Base-by-base conservation (phyloP, 2,329 filamentous ascomycete genomes). In the Cercospora sp. region DNA sequence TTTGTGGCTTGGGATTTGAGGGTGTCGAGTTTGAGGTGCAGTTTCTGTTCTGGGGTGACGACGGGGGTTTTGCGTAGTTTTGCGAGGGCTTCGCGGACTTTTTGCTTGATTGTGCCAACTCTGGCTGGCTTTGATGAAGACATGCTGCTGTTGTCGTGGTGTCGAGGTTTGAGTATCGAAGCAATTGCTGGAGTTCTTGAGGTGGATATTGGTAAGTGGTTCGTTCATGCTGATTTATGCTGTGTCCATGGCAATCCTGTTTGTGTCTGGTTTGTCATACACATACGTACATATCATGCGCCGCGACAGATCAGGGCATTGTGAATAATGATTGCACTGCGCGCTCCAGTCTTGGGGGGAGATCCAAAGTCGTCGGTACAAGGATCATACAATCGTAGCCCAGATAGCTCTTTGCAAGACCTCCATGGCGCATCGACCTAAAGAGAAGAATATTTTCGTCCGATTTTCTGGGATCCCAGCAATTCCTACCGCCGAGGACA, bases 1-100 rank as follows among this genome's bases (percentile, higher is more conserved):
- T 33, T 53, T 23, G 57, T 57, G 10, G 68, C 68, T 40, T 68
- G 36, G 13, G 62, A 60, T 26, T 68, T 65, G 28, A 70, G 51
- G 9, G 28, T 66, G 36, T 63, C 60, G 59, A 70, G 53, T 9
- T 65, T 61, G 48, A 63, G 31, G 42, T 65, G 63, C 1, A 68
- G 58, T 9, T 65, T 65, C 18, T 68, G 66, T 20, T 68, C 62
- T 1, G 57, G 55, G 5, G 66, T 68, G 6, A 68, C 63, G 28
- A 57, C 18, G 8, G 66, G 66, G 4, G 36, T 57, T 10, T 63
- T 68, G 16, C 63, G 62, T 7, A 68, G 33, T 42, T 68, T 65
- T 48, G 62, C 58, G 28, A 62, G n/a, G 2, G 23, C 45, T 9
- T 62, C 48, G 48, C 45, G 57, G 31, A 65, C 7, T 20, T 48